Percentiles rank a stretch among this genome's conserved stretches.
phyloP scores from a whole-genome alignment of 225 moss, liverwort and hornwort genomes.

The Takakia lepidozioides region DNA sequence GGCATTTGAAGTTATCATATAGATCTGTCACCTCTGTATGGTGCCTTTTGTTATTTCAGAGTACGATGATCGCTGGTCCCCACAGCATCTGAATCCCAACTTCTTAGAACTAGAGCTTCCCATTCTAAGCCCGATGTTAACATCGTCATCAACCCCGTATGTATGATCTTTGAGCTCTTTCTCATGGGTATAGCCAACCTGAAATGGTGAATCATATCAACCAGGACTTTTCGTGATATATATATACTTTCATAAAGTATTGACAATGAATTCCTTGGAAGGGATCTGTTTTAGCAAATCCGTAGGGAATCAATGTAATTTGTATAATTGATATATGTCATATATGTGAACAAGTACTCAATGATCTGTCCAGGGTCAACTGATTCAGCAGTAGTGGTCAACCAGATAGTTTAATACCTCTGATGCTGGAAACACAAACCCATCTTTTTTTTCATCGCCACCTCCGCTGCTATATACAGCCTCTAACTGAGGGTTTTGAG shows the following conservation, averaged over 20 bases:
- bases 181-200: conserved; percentile 44
- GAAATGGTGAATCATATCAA: no score
- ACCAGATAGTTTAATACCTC: conserved; percentile 23
- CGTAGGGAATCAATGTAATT: neutral
- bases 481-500: no score
- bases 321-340: neutral
- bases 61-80: conserved; percentile 17
- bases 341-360: neutral
- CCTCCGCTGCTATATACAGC: conserved; percentile 57
- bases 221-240: no score
- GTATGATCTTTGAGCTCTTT: conserved; percentile 35
- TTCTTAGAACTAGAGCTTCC: conserved; percentile 20
- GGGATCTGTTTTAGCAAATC: no score
- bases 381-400: neutral
- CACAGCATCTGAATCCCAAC: conserved; percentile 27
- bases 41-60: no score
- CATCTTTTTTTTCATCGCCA: conserved; percentile 39
- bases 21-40: neutral
- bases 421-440: conserved; percentile 66
- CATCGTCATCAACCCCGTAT: no score
- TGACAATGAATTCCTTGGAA: no score
- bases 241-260: no score
- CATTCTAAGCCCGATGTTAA: conserved; percentile 27
- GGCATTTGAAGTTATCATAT: neutral
- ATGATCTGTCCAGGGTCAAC: conserved; percentile 21